A percentile compares a stretch with the other conserved stretches of the same genome.
Evolutionary conservation across 2,329 filamentous ascomycete species (phyloP).

Genomic region (Cladosporium cucumerinum): DNA sequence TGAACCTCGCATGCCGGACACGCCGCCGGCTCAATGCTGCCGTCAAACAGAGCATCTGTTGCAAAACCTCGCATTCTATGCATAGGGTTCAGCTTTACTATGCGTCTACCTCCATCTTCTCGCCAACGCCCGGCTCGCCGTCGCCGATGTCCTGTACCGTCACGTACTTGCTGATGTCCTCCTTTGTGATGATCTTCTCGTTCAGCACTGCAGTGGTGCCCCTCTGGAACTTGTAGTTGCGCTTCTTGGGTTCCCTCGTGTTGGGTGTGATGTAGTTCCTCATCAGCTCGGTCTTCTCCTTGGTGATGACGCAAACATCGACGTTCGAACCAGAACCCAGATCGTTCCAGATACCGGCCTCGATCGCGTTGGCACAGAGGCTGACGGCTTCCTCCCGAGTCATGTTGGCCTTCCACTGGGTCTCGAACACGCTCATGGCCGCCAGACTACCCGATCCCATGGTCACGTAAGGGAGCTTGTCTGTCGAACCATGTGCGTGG

Average conservation of each 20-base stretch:
- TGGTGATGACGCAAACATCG: constrained; percentile 91
- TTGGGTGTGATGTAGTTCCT: constrained; percentile 93
- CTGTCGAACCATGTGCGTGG: constrained; percentile 95
- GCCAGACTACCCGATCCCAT: constrained; percentile 97
- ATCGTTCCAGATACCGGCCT: constrained; percentile 98
- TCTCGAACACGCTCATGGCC: constrained; percentile 98
- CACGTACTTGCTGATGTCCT: constrained; percentile 91
- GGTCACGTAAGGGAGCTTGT: constrained; percentile 98
- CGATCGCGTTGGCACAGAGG: constrained; percentile 80
- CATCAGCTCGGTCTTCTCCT: constrained; percentile 90
- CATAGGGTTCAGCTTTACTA: constrained; percentile 20
- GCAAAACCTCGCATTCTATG: not conserved
- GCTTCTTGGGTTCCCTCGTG: constrained; percentile 82
- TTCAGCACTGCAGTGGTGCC: constrained; percentile 96
- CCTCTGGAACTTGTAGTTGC: constrained; percentile 84
- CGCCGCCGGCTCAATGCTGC: constrained; percentile 11
- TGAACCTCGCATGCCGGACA: constrained; percentile 1
- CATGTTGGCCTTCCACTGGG: constrained; percentile 80
- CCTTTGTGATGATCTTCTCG: constrained; percentile 92
- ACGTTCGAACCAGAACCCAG: constrained; percentile 95
- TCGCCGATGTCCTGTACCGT: constrained; percentile 81
- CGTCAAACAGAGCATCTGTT: constrained; percentile 3
- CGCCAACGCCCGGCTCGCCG: constrained; percentile 60
- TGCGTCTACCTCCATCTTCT: constrained; percentile 64
- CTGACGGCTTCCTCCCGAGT: constrained; percentile 77